Conservation (phyloP, 1,284 basidiomycete species). For the Melanopsichium pennsylvanicum region DNA sequence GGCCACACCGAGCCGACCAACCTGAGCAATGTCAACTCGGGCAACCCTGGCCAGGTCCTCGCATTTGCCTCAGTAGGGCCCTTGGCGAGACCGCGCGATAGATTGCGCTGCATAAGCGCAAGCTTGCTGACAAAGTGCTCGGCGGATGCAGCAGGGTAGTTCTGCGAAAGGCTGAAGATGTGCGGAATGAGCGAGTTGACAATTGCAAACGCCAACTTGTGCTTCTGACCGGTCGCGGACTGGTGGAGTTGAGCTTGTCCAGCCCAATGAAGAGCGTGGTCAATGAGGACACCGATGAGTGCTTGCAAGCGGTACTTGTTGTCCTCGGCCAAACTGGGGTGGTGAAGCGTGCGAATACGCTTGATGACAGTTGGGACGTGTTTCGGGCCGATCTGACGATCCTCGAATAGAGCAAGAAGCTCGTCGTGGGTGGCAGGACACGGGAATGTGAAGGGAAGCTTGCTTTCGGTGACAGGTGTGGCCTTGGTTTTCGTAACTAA, state of each 20-base stretch:
- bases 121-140: constrained; percentile 84
- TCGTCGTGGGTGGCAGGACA: constrained; percentile 87
- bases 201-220: constrained; percentile 72
- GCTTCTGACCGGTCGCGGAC: constrained; percentile 63
- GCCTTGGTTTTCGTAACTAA: constrained; percentile 2
- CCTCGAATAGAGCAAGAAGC: constrained; percentile 81
- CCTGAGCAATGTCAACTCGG: constrained; percentile 84
- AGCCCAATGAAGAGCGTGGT: constrained; percentile 78
- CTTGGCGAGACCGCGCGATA: constrained; percentile 81
- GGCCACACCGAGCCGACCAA: constrained; percentile 86
- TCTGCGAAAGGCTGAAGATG: constrained; percentile 78
- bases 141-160: constrained; percentile 83
- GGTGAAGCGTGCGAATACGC: constrained; percentile 88
- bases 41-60: constrained; percentile 85
- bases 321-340: constrained; percentile 85
- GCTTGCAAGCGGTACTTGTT: constrained; percentile 80
- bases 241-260: constrained; percentile 29
- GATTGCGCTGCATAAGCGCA: constrained; percentile 90
- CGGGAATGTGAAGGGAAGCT: constrained; percentile 86
- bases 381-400: constrained; percentile 68
- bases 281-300: constrained; percentile 83
- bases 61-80: constrained; percentile 74
- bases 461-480: constrained; percentile 20
- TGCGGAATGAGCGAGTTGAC: constrained; percentile 81
- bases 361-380: constrained; percentile 85